A percentile compares a stretch with the other conserved stretches of the same genome.
Evolutionary conservation across 495 filamentous ascomycete genomes (phyloP).

Genomic region (Talaromyces thailandensis): DNA sequence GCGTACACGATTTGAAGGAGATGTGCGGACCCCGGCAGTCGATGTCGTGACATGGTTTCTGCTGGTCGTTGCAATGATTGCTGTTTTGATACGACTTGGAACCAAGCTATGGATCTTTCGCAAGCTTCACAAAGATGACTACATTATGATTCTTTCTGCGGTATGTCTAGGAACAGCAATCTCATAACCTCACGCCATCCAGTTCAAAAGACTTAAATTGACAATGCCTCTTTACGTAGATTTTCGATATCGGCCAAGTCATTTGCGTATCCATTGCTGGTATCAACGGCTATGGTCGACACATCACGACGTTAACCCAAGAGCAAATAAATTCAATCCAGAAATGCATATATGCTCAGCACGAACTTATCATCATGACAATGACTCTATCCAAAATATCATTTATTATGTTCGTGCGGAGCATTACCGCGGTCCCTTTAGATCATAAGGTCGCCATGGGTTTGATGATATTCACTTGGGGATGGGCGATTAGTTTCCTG

Average conservation of each 20-base stretch:
- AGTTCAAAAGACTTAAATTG: neutral
- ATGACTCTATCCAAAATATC: slow-evolving; percentile 27
- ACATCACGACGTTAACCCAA: slow-evolving; percentile 8
- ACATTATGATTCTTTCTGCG: slow-evolving; percentile 13
- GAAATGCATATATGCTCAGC: slow-evolving; percentile 25
- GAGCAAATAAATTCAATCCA: slow-evolving; percentile 6
- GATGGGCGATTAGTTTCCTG: slow-evolving; percentile 25
- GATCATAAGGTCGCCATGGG: slow-evolving; percentile 14
- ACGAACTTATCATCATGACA: slow-evolving; percentile 20
- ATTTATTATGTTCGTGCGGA: slow-evolving; percentile 21
- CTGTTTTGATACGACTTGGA: slow-evolving; percentile 11
- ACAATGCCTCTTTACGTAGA: slow-evolving; percentile 3
- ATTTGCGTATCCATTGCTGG: slow-evolving; percentile 16
- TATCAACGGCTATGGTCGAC: slow-evolving; percentile 15
- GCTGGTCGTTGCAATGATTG: slow-evolving; percentile 12
- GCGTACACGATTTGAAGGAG: slow-evolving; percentile 2
- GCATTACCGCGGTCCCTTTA: slow-evolving; percentile 10
- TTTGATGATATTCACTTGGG: slow-evolving; percentile 15
- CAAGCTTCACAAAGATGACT: slow-evolving; percentile 13
- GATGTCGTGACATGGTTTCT: slow-evolving; percentile 14
- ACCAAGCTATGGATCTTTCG: slow-evolving; percentile 15
- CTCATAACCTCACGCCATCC: neutral
- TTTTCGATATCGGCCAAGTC: slow-evolving; percentile 10
- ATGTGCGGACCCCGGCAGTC: neutral
- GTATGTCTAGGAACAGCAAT: slow-evolving; percentile 4